These are phyloP conservation scores for Trichoderma sp. DNA, from an alignment of 2,329 filamentous ascomycete genomes.

Conservation along the genomic window DNA sequence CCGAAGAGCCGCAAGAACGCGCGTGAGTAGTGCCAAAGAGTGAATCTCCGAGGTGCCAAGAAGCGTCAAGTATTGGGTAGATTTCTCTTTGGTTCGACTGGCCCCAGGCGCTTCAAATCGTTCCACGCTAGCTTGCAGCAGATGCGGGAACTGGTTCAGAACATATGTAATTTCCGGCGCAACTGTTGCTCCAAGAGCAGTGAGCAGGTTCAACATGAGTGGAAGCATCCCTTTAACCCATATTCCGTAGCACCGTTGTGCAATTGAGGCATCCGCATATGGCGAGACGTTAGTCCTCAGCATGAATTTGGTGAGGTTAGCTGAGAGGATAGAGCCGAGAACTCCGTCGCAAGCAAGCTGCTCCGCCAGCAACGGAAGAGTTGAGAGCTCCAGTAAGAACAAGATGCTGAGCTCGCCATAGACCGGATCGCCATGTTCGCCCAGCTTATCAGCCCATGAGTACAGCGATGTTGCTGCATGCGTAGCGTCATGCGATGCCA, in stretches of 20 bases:
- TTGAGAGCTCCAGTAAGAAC: constrained; percentile 86
- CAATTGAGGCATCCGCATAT: constrained; percentile 69
- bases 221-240: constrained; percentile 90
- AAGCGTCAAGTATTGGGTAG: constrained; percentile 68
- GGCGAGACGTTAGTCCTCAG: constrained; percentile 72
- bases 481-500: constrained; percentile 70
- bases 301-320: constrained; percentile 77
- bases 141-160: constrained; percentile 82
- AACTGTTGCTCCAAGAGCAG: constrained; percentile 76
- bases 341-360: constrained; percentile 86
- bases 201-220: constrained; percentile 83
- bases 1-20: constrained; percentile 68
- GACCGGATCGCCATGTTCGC: constrained; percentile 76
- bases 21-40: constrained; percentile 72
- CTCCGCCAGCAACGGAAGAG: constrained; percentile 78
- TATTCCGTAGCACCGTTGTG: constrained; percentile 78
- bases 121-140: constrained; percentile 71
- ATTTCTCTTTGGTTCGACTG: constrained; percentile 51
- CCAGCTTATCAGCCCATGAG: constrained; percentile 87
- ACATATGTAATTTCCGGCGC: constrained; percentile 84
- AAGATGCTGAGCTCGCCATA: constrained; percentile 91
- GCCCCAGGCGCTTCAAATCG: constrained; percentile 66
- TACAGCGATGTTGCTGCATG: constrained; percentile 85
- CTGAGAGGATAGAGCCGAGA: constrained; percentile 74
- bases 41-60: constrained; percentile 75